Conservation (phyloP, 495 filamentous ascomycete species). For the Sordaria brevicollis region DNA sequence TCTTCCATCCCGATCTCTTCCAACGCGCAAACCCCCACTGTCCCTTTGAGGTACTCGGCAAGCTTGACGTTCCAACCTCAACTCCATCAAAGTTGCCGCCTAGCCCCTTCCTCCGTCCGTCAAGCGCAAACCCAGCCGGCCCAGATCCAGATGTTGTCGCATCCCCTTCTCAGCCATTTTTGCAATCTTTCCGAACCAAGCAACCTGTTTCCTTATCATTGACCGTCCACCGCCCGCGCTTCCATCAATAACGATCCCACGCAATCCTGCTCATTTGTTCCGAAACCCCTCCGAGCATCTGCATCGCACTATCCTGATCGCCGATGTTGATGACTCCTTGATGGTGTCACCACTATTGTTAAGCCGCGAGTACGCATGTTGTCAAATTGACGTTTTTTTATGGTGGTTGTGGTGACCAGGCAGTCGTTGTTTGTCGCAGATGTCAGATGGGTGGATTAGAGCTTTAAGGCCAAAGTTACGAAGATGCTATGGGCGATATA, state of each 20-base stretch:
- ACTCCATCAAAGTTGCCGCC: neutral
- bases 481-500: too few species aligned
- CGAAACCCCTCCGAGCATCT: neutral
- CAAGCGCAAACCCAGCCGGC: neutral
- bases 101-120: neutral
- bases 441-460: neutral
- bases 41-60: neutral
- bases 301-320: neutral
- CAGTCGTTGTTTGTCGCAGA: neutral
- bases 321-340: neutral
- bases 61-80: neutral
- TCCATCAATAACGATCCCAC: neutral
- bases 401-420: neutral
- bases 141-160: neutral
- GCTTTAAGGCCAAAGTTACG: too few species aligned
- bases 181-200: neutral
- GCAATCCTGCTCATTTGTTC: neutral
- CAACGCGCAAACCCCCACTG: neutral
- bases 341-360: neutral
- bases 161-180: neutral
- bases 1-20: neutral
- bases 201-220: neutral
- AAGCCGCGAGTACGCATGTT: neutral
- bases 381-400: neutral
- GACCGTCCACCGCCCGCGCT: neutral